These are phyloP conservation scores for Termitomyces sp. DNA, from an alignment of 768 basidiomycete genomes.

Conservation along the genomic window DNA sequence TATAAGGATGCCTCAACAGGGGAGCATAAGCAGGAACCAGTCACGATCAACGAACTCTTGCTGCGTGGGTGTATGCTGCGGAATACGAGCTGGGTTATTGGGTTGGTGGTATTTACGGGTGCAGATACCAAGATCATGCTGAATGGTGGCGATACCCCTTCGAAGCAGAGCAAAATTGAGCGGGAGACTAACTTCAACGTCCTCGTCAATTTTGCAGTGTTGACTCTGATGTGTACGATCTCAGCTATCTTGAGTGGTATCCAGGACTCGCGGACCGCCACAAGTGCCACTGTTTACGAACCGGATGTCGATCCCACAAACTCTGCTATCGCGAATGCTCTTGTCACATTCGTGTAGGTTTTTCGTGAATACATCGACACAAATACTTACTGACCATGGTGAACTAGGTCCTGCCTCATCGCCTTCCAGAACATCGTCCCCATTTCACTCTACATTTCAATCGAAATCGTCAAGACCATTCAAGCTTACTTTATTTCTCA, in stretches of 20 bases:
- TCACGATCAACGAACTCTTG: slow-evolving; percentile 89
- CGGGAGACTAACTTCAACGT: slow-evolving; percentile 99
- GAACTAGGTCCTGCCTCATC: slow-evolving; percentile 80
- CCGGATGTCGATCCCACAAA: slow-evolving; percentile 53
- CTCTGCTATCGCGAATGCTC: slow-evolving; percentile 60
- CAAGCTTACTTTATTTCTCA: slow-evolving; percentile 96
- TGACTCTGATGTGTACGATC: slow-evolving; percentile 70
- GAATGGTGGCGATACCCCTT: slow-evolving; percentile 89
- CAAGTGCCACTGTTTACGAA: slow-evolving; percentile 75
- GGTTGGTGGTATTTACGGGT: slow-evolving; percentile 91
- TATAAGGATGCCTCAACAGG: slow-evolving; percentile 53
- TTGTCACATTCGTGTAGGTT: slow-evolving; percentile 89
- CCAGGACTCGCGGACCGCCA: slow-evolving; percentile 50
- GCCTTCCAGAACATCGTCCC: slow-evolving; percentile 98
- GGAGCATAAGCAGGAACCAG: slow-evolving; percentile 56
- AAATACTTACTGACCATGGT: slow-evolving; percentile 4
- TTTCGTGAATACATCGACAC: background rate
- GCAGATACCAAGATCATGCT: slow-evolving; percentile 90
- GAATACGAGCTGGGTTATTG: slow-evolving; percentile 91
- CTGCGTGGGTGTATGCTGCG: slow-evolving; percentile 87
- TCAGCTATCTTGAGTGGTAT: slow-evolving; percentile 75
- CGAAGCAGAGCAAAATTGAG: slow-evolving; percentile 97
- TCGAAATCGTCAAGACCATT: slow-evolving; percentile 97
- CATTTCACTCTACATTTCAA: slow-evolving; percentile 93
- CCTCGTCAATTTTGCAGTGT: slow-evolving; percentile 82